These are phyloP conservation scores for Hanseniaspora singularis DNA, from an alignment of 805 yeast genomes.

Conservation along the genomic window DNA sequence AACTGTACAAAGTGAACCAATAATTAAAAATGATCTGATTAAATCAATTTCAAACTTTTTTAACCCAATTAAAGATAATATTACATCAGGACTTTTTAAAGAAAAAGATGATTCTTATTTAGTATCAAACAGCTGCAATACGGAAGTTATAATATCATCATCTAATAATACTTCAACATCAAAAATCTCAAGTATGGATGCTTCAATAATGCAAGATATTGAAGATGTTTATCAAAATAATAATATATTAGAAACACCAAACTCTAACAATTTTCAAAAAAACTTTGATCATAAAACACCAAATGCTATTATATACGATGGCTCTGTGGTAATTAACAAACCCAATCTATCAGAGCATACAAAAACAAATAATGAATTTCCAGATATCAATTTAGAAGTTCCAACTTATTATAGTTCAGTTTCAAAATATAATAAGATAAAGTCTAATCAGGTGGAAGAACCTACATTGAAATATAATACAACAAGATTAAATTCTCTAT, in stretches of 20 bases:
- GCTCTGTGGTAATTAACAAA: no score
- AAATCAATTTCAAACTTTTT: neutral
- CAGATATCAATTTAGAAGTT: neutral
- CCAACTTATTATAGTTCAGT: neutral
- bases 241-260: no score
- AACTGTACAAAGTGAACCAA: neutral
- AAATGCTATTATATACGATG: no score
- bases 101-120: no score
- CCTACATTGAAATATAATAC: no score
- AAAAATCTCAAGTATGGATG: neutral
- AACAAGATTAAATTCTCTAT: neutral
- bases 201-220: neutral
- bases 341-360: no score
- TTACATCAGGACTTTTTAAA: no score
- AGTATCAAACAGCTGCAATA: neutral
- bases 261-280: no score
- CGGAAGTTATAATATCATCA: neutral
- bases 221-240: neutral
- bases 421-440: neutral
- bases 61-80: neutral
- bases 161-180: neutral
- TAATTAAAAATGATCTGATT: neutral
- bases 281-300: no score
- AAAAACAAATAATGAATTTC: no score
- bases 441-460: neutral